A percentile compares a stretch with the other conserved stretches of the same genome.
Conservation (phyloP, 768 basidiomycete species). For the Galerina sulciceps region DNA sequence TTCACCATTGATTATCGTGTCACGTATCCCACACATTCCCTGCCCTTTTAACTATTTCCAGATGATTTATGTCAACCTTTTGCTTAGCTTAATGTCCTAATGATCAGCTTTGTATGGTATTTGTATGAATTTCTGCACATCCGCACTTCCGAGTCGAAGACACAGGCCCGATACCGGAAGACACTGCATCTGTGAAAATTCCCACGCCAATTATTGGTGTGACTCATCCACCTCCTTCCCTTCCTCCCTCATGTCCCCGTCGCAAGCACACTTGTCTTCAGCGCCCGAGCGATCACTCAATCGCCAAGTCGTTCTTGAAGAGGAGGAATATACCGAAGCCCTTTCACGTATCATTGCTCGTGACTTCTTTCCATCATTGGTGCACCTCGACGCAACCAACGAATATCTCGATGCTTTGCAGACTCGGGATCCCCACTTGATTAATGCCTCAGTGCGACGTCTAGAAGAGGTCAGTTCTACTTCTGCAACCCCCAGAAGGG, state of each 20-base stretch:
- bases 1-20: neutral
- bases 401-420: slow-evolving; percentile 81
- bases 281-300: slow-evolving; percentile 63
- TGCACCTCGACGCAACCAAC: slow-evolving; percentile 88
- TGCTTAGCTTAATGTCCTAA: slow-evolving; percentile 3
- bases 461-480: slow-evolving; percentile 67
- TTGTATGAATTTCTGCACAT: neutral
- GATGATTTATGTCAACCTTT: slow-evolving; percentile 2
- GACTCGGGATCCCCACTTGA: slow-evolving; percentile 76
- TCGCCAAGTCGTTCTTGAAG: slow-evolving; percentile 75
- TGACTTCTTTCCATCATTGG: slow-evolving; percentile 96
- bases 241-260: neutral
- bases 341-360: slow-evolving; percentile 93
- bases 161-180: too few species aligned
- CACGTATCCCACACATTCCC: slow-evolving; percentile 1
- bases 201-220: slow-evolving; percentile 9
- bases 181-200: too few species aligned
- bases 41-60: neutral
- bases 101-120: neutral
- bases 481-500: slow-evolving; percentile 40
- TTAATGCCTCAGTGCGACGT: slow-evolving; percentile 74
- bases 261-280: slow-evolving; percentile 21
- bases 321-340: slow-evolving; percentile 93
- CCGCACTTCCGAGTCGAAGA: too few species aligned
- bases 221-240: neutral